Evolutionary conservation across 2,329 filamentous ascomycete species (phyloP).

Genomic region (Diaporthe capsici): DNA sequence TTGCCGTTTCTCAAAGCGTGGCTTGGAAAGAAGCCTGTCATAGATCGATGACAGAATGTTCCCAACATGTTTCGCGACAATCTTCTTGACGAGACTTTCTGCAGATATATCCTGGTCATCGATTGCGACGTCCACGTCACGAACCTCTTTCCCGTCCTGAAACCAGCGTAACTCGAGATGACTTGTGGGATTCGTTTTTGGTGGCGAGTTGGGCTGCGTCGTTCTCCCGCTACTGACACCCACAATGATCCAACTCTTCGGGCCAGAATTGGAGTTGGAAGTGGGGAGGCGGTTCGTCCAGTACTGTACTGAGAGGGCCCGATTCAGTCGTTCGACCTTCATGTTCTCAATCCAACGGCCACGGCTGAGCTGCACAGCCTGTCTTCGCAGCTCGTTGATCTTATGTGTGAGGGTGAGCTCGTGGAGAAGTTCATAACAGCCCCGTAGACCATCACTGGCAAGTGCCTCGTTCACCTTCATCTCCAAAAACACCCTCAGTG

Average conservation of each 20-base stretch:
- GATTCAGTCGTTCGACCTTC: slow-evolving; percentile 82
- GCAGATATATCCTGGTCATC: slow-evolving; percentile 78
- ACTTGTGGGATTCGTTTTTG: slow-evolving; percentile 64
- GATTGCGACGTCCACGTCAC: slow-evolving; percentile 76
- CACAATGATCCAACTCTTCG: slow-evolving; percentile 92
- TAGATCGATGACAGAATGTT: slow-evolving; percentile 79
- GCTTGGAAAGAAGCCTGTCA: slow-evolving; percentile 69
- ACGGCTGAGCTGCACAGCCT: slow-evolving; percentile 78
- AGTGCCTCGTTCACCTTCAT: slow-evolving; percentile 79
- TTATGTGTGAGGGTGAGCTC: slow-evolving; percentile 92
- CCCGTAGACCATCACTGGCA: slow-evolving; percentile 77
- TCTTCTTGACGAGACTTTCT: slow-evolving; percentile 79
- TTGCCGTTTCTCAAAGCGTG: slow-evolving; percentile 72
- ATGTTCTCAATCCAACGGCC: slow-evolving; percentile 84
- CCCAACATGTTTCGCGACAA: slow-evolving; percentile 82
- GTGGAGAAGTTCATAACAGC: slow-evolving; percentile 89
- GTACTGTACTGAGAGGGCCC: slow-evolving; percentile 90
- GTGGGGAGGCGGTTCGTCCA: slow-evolving; percentile 77
- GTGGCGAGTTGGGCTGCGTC: slow-evolving; percentile 50
- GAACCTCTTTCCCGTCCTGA: slow-evolving; percentile 82
- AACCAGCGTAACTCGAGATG: slow-evolving; percentile 83
- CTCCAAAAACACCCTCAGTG: slow-evolving; percentile 77
- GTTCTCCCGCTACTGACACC: slow-evolving; percentile 79
- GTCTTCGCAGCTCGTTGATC: slow-evolving; percentile 83
- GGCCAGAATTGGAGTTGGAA: slow-evolving; percentile 59